These are phyloP conservation scores for Calonectria multiphialidica DNA, from an alignment of 2,329 filamentous ascomycete species.

Conservation along the genomic window DNA sequence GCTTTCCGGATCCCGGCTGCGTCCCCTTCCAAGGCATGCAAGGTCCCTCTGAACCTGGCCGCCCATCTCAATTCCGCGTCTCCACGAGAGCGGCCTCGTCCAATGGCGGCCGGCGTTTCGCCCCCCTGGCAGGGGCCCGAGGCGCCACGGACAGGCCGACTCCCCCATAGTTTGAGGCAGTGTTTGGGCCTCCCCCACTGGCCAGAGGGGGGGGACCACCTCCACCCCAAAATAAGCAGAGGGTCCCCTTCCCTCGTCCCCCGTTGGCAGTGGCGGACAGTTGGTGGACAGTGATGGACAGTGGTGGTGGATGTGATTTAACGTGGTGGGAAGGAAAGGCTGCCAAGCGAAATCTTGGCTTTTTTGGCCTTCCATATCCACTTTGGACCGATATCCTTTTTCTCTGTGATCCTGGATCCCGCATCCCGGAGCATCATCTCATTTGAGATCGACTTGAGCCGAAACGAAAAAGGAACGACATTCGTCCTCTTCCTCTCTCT, in stretches of 20 bases:
- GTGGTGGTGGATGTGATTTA: too few relatives aligned
- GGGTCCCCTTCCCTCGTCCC: not conserved
- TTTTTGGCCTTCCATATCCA: not conserved
- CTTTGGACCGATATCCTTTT: slow-evolving; percentile 3
- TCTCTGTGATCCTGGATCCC: not conserved
- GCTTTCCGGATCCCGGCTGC: not conserved
- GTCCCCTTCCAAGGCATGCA: not conserved
- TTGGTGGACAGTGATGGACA: too few relatives aligned
- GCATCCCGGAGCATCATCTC: not conserved
- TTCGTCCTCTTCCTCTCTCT: not conserved
- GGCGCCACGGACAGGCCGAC: not conserved
- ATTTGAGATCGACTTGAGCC: not conserved
- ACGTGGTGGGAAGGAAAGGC: not conserved
- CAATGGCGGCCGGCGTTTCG: not conserved
- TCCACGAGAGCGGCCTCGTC: not conserved
- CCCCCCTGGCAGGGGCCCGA: slow-evolving; percentile 13
- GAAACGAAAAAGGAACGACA: not conserved
- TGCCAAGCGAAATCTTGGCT: not conserved
- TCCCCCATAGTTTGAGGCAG: slow-evolving; percentile 25
- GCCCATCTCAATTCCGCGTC: slow-evolving; percentile 4
- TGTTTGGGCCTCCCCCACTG: not conserved
- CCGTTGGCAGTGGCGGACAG: not conserved
- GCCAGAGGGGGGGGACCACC: not conserved
- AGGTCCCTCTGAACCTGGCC: not conserved
- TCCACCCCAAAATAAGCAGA: not conserved